Percentiles rank a stretch among this genome's conserved stretches.
Evolutionary conservation across 768 basidiomycete genomes (phyloP).

Genomic region (Leccinum incarnatum): DNA sequence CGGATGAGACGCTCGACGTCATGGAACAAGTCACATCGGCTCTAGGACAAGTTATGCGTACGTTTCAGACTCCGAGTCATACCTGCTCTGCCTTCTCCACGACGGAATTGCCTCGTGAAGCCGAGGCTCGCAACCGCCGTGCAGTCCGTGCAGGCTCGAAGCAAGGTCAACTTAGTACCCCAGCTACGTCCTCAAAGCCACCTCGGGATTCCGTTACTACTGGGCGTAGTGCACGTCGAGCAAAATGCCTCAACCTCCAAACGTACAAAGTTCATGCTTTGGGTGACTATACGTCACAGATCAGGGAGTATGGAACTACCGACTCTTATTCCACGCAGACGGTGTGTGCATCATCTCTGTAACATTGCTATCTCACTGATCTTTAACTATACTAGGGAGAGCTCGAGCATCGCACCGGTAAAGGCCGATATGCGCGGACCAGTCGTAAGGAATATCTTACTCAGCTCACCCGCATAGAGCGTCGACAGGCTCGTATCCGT

Average conservation of each 20-base stretch:
- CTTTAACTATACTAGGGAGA: neutral
- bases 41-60: neutral
- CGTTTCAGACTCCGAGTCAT: too few relatives aligned
- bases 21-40: neutral
- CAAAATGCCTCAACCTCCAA: neutral
- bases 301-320: neutral
- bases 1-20: neutral
- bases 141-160: neutral
- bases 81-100: neutral
- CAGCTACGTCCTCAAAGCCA: neutral
- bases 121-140: neutral
- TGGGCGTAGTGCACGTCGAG: neutral
- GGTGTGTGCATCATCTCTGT: neutral
- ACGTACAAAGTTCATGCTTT: neutral
- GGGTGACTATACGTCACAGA: too few relatives aligned
- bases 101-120: neutral
- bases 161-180: neutral
- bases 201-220: neutral
- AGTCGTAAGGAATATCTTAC: neutral
- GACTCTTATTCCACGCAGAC: neutral
- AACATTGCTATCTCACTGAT: neutral
- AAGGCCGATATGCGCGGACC: neutral
- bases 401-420: neutral
- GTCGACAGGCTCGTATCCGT: neutral
- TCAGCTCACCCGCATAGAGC: neutral